Evolutionary conservation across 1,139 yeast species (phyloP).

Genomic region (Yamadazyma atlantica): DNA sequence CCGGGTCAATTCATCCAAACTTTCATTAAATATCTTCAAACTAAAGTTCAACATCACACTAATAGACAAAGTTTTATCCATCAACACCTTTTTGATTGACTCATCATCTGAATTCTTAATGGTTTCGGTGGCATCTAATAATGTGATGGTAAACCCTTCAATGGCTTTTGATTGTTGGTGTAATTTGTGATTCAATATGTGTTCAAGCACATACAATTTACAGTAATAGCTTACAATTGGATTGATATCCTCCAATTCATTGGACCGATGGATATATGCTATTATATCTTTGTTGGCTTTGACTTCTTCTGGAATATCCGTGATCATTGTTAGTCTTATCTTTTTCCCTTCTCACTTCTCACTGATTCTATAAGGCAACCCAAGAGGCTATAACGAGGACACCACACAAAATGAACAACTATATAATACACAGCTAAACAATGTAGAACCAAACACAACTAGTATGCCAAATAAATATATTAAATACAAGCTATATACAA

Average conservation of each 20-base stretch:
- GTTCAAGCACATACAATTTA: constrained; percentile 62
- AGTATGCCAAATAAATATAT: neutral
- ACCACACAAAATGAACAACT: neutral
- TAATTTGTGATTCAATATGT: constrained; percentile 55
- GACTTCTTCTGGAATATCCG: constrained; percentile 13
- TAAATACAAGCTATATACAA: constrained; percentile 5
- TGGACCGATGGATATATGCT: constrained; percentile 49
- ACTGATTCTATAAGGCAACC: no score
- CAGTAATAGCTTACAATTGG: constrained; percentile 61
- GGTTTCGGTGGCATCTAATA: constrained; percentile 66
- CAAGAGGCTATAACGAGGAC: neutral
- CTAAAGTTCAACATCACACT: constrained; percentile 63
- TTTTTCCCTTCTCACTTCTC: neutral
- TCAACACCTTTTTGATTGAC: constrained; percentile 40
- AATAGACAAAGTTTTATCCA: constrained; percentile 56
- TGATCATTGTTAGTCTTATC: constrained; percentile 5
- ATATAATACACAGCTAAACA: neutral
- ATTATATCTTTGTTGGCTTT: constrained; percentile 22
- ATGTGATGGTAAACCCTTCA: constrained; percentile 54
- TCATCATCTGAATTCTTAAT: constrained; percentile 46
- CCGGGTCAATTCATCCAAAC: constrained; percentile 29
- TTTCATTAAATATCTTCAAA: constrained; percentile 56
- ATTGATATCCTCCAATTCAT: constrained; percentile 48
- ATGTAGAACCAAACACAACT: neutral
- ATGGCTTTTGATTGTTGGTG: constrained; percentile 54